Evolutionary conservation across 2,329 filamentous ascomycete genomes (phyloP).

Genomic region (Penicillium corylophilum): DNA sequence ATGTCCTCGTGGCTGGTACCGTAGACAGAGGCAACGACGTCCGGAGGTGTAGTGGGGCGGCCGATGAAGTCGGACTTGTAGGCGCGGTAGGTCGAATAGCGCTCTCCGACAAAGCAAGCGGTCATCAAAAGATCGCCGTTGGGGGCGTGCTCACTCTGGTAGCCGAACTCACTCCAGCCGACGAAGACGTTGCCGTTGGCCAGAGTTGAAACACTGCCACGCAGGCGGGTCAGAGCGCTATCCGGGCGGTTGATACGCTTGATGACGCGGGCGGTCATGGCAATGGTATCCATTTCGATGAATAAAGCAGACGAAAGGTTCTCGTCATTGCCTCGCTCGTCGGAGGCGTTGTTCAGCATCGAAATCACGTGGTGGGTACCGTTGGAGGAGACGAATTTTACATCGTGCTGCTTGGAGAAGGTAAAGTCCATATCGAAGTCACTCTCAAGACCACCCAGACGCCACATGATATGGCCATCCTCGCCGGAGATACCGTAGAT

Average conservation of each 20-base stretch:
- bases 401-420: constrained; percentile 42
- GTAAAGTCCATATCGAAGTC: constrained; percentile 35
- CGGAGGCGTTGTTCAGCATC: constrained; percentile 37
- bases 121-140: constrained; percentile 39
- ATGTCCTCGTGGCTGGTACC: constrained; percentile 22
- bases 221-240: constrained; percentile 31
- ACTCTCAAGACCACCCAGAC: constrained; percentile 36
- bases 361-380: constrained; percentile 32
- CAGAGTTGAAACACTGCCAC: constrained; percentile 37
- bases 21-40: constrained; percentile 34
- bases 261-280: constrained; percentile 31
- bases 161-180: constrained; percentile 39
- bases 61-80: constrained; percentile 42
- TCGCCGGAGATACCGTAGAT: constrained; percentile 41
- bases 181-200: constrained; percentile 39
- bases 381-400: constrained; percentile 33
- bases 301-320: constrained; percentile 31
- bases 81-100: constrained; percentile 42
- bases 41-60: constrained; percentile 32
- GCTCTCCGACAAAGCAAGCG: constrained; percentile 33
- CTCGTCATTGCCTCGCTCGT: constrained; percentile 31
- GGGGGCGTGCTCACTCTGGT: constrained; percentile 36
- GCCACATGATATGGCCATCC: constrained; percentile 41
- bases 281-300: constrained; percentile 31
- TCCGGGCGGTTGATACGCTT: constrained; percentile 37